Evolutionary conservation across 306 rosid genomes (phyloP).

Genomic region (Ormosia semicastrata): DNA sequence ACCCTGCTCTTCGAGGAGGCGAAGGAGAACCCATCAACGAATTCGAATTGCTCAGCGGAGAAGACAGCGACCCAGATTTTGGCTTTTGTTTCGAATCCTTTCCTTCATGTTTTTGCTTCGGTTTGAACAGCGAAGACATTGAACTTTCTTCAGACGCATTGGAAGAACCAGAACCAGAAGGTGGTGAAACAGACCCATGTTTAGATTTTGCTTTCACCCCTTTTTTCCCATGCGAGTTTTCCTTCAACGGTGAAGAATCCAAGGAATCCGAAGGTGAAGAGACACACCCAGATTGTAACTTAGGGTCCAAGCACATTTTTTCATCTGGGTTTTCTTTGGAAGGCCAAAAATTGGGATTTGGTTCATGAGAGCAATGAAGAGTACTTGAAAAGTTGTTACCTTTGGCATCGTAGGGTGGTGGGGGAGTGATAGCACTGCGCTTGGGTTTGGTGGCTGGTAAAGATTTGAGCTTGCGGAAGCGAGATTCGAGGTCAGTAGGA

Average conservation of each 20-base stretch:
- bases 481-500: constrained; percentile 72
- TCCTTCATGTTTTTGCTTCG: neutral
- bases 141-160: constrained; percentile 43
- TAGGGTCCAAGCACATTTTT: constrained; percentile 3
- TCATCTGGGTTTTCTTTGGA: constrained; percentile 28
- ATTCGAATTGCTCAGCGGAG: constrained; percentile 30
- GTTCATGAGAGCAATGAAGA: neutral
- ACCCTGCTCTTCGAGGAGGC: constrained; percentile 60
- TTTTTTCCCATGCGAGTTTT: neutral
- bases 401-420: neutral
- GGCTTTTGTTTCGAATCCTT: neutral
- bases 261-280: constrained; percentile 14
- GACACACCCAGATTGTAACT: constrained; percentile 18
- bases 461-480: constrained; percentile 80
- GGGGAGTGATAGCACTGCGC: neutral
- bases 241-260: constrained; percentile 18
- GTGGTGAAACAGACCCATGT: constrained; percentile 38
- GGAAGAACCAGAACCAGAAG: constrained; percentile 37
- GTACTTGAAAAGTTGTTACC: neutral
- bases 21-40: constrained; percentile 50
- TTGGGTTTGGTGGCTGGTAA: constrained; percentile 48
- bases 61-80: constrained; percentile 17
- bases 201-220: constrained; percentile 23
- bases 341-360: constrained; percentile 28
- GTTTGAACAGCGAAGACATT: constrained; percentile 35